phyloP scores from a whole-genome alignment of 495 filamentous ascomycete genomes.

The Talaromyces wortmannii region DNA sequence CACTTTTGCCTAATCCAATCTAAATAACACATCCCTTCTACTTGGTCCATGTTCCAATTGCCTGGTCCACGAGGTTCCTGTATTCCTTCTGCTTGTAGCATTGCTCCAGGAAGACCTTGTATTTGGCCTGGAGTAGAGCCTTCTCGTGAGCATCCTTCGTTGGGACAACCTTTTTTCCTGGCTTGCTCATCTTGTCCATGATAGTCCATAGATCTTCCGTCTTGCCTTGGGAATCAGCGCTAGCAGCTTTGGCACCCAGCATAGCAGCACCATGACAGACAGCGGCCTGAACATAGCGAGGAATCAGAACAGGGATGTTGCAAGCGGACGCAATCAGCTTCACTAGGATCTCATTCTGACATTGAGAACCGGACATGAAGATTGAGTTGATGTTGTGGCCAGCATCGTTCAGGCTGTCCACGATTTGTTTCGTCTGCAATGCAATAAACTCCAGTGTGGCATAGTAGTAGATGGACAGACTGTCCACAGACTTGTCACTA shows the following conservation, averaged over 20 bases:
- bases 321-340: constrained; percentile 84
- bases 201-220: constrained; percentile 89
- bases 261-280: constrained; percentile 96
- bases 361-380: constrained; percentile 97
- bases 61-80: constrained; percentile 58
- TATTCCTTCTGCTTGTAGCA: constrained; percentile 60
- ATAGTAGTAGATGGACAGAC: constrained; percentile 87
- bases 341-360: constrained; percentile 91
- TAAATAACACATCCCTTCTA: neutral
- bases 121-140: constrained; percentile 77
- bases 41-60: constrained; percentile 27
- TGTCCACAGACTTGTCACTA: constrained; percentile 76
- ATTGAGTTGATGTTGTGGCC: constrained; percentile 84
- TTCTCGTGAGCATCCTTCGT: constrained; percentile 62
- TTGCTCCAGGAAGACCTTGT: constrained; percentile 59
- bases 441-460: constrained; percentile 95
- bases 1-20: neutral
- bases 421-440: constrained; percentile 89
- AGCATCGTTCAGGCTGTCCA: constrained; percentile 81
- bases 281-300: constrained; percentile 88
- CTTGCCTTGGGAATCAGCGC: constrained; percentile 62
- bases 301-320: constrained; percentile 85
- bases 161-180: constrained; percentile 75
- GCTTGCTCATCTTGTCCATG: constrained; percentile 96
- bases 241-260: constrained; percentile 93